phyloP scores from a whole-genome alignment of 2,329 filamentous ascomycete genomes.

The Neofusicoccum cordaticola region DNA sequence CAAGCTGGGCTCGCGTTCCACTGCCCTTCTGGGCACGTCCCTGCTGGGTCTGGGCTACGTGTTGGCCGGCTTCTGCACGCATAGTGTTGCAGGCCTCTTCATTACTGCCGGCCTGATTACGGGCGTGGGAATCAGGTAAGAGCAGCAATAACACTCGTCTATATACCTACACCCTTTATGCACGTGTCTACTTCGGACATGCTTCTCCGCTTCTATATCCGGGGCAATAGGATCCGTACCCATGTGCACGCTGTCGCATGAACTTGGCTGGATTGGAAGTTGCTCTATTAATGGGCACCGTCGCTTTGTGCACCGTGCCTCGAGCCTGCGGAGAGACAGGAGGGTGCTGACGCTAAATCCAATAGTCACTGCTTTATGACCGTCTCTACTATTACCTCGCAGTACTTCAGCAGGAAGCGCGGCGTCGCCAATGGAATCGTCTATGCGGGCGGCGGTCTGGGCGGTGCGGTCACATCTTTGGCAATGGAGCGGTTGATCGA shows the following conservation, averaged over 20 bases:
- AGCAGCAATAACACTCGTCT: background rate
- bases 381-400: constrained; percentile 35
- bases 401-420: constrained; percentile 55
- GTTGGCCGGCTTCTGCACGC: constrained; percentile 46
- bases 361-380: constrained; percentile 12
- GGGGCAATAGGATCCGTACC: background rate
- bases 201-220: background rate
- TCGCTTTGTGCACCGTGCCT: constrained; percentile 6
- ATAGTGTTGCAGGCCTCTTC: constrained; percentile 49
- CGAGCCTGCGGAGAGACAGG: background rate
- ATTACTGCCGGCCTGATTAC: constrained; percentile 47
- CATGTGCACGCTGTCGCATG: constrained; percentile 1
- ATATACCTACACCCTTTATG: constrained; percentile 3
- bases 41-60: constrained; percentile 52
- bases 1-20: constrained; percentile 47
- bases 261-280: background rate
- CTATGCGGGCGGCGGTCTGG: constrained; percentile 55
- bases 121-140: constrained; percentile 40
- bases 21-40: constrained; percentile 49
- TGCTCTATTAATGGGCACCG: constrained; percentile 2
- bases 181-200: constrained; percentile 9
- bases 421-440: constrained; percentile 57
- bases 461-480: constrained; percentile 54
- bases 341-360: constrained; percentile 2
- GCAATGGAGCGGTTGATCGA: constrained; percentile 49